Conservation (phyloP, 768 basidiomycete genomes). For the Auriculariales sp. region DNA sequence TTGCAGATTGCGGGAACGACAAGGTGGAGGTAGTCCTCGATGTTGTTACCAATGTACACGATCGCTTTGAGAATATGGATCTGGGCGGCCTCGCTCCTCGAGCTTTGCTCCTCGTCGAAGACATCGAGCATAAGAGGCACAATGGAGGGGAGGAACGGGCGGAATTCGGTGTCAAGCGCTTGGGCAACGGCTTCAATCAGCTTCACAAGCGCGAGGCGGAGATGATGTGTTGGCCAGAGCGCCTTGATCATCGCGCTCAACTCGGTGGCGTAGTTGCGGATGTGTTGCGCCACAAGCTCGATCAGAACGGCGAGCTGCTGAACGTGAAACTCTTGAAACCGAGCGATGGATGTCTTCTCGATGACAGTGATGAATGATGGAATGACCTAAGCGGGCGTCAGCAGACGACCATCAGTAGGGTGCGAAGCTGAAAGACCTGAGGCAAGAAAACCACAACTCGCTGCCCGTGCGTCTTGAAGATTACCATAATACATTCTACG, state of each 20-base stretch:
- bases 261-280: slow-evolving; percentile 80
- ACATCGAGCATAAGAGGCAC: slow-evolving; percentile 81
- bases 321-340: slow-evolving; percentile 83
- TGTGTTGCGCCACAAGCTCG: slow-evolving; percentile 92
- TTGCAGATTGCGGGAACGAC: slow-evolving; percentile 90
- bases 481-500: slow-evolving; percentile 96
- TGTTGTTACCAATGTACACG: slow-evolving; percentile 86
- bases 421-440: slow-evolving; percentile 37
- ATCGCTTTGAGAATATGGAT: slow-evolving; percentile 91
- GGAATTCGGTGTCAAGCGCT: slow-evolving; percentile 93
- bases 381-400: slow-evolving; percentile 15
- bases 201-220: slow-evolving; percentile 85
- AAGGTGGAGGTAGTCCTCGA: slow-evolving; percentile 95
- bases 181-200: slow-evolving; percentile 86
- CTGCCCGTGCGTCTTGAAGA: slow-evolving; percentile 94
- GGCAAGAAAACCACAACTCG: slow-evolving; percentile 93
- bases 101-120: slow-evolving; percentile 73
- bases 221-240: slow-evolving; percentile 71
- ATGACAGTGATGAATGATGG: slow-evolving; percentile 28
- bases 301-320: slow-evolving; percentile 93
- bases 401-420: neutral
- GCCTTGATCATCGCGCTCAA: slow-evolving; percentile 77
- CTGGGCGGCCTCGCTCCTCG: slow-evolving; percentile 63
- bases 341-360: slow-evolving; percentile 20
- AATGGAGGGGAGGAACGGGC: slow-evolving; percentile 83